These are phyloP conservation scores for Lepidium aucheri DNA, from an alignment of 345 rosid genomes.

Conservation along the genomic window DNA sequence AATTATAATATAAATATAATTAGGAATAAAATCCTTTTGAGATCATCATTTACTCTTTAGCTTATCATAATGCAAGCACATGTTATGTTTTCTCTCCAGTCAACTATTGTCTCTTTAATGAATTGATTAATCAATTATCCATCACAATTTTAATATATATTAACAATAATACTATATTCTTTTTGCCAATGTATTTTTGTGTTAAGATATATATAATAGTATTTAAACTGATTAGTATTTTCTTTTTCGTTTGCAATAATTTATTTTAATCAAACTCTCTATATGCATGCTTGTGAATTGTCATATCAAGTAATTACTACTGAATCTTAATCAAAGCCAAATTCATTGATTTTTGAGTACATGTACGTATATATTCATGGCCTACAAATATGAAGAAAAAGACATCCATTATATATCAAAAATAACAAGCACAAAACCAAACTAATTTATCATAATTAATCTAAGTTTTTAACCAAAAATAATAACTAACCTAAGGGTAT, in stretches of 20 bases:
- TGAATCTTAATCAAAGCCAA: not conserved
- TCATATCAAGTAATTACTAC: not conserved
- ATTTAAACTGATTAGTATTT: not conserved
- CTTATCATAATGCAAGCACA: constrained; percentile 35
- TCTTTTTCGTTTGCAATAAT: not conserved
- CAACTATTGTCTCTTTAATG: constrained; percentile 27
- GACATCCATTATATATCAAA: not conserved
- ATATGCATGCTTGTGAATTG: not conserved
- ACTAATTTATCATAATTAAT: not conserved
- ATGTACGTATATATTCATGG: not conserved
- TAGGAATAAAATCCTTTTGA: constrained; percentile 28
- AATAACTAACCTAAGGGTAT: no score
- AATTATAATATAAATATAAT: constrained; percentile 5
- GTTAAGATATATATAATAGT: not conserved
- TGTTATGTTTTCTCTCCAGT: constrained; percentile 28
- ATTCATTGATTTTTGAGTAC: not conserved
- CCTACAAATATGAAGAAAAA: not conserved
- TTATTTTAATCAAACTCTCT: not conserved
- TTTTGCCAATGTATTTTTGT: not conserved
- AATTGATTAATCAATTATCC: constrained; percentile 25
- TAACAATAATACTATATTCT: not conserved
- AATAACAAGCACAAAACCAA: not conserved
- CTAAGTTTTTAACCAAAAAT: no score
- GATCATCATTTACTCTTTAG: constrained; percentile 26
- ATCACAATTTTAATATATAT: constrained; percentile 3